Evolutionary conservation across 2,329 filamentous ascomycete genomes (phyloP), one percentile per base, ranked within the genome.

Genomic region (Fusarium sp.): DNA sequence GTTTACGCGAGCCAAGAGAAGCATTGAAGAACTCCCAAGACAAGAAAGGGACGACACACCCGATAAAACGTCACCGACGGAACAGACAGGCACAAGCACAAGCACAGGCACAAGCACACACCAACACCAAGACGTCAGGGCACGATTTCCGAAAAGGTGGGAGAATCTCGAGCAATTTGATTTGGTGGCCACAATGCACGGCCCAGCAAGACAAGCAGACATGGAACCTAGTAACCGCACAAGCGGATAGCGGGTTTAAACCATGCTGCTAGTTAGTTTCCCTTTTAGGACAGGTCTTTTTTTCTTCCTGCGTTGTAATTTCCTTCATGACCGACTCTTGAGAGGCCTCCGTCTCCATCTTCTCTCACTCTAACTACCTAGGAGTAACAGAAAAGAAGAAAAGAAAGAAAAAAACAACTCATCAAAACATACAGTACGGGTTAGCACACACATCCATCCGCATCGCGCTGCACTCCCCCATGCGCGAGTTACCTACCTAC

Each of bases 381-480:
- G 16, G 10, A 44, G 23, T 23, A 44, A 44, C 11, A 46, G 14
- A 31, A 13, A 34, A 54, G 16, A 14, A 31, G n/a, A 63, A 46
- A 49, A 40, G 27, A 5, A 23, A 49, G 66, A 67, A 69, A 69
- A 67, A 65, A 69, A 69, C 67, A 69, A 55, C 67, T 69, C 67
- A 70, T 64, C 27, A 33, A 46, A 40, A 46, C 14, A 57, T 46
- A n/a, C 13, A 33, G 27, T 46, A n/a, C 13, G 38, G 27, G 50
- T 34, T 23, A 23, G 14, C 16, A 62, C 31, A 27, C 42, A 10
- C n/a, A 16, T 9, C 14, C 34, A 38, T 16, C 34, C 11, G 29
- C 18, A 38, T 33, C 62, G 55, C 25, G 33, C 25, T n/a, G 34
- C 34, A 23, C 31, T 27, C 11, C 23, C 9, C 10, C 27, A 65